Base-by-base conservation (phyloP, 805 yeast species). In the Yamadazyma olivae region DNA sequence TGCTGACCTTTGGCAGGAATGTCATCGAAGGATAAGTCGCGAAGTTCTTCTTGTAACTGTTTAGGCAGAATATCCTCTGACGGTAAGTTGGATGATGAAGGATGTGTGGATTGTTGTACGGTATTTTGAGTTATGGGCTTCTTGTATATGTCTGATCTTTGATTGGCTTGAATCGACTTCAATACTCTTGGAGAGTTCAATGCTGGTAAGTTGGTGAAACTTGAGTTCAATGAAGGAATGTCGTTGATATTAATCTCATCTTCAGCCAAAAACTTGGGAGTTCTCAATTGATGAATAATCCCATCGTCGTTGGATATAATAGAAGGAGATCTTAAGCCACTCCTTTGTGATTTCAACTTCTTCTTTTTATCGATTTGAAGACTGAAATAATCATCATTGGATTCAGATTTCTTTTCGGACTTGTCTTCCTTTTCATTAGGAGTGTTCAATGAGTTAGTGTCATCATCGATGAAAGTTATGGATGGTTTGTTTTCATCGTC, bases 1-100 rank as follows among this genome's bases (percentile, higher is more conserved):
- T 90, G 95, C 57, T 91, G 99, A 0, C 95, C 93, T 46, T 79
- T 77, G 6, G 95, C 93, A 0, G 97, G 95, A n/a, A 91, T 59
- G 43, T 86, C 93, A 54, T 88, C 84, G 60, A 90, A 90, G 1
- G 84, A 74, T 25, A 68, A 49, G 16, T 47, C 51, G 18, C 52
- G 55, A 26, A 68, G 49, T 41, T 67, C 74, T 29, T 57, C 56
- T 43, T 61, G 63, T 32, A 68, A 47, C 37, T 67, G 62, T 39
- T 56, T 63, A 26, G 49, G 54, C 1, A 67, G 64, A 6, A 64
- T 44, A 22, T 24, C 30, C 23, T 28, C 31, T 25, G 20, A 4
- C 13, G 32, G 29, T 17, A 17, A 21, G 13, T 31, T 19, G 7
- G 27, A 20, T 17, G 17, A n/a, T 5, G 35, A 32, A 19, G 30